Conservation (phyloP, 305 asterid genomes). For the Rubia balearica region DNA sequence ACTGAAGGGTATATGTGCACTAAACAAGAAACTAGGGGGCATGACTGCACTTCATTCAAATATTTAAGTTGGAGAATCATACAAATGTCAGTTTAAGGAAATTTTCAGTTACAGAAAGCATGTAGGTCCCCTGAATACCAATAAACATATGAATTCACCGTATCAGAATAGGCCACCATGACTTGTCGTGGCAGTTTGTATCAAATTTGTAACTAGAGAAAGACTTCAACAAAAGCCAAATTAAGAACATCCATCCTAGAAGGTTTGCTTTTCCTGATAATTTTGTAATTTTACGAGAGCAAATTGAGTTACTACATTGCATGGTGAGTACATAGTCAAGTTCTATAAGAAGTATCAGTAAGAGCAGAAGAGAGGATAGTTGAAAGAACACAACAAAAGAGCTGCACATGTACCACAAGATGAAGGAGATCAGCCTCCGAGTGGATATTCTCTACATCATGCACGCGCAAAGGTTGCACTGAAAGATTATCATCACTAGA, state of each 20-base stretch:
- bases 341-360: not conserved
- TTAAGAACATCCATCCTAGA: too few relatives aligned
- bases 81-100: not conserved
- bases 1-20: too few relatives aligned
- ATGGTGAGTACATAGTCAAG: not conserved
- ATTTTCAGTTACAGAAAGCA: too few relatives aligned
- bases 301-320: not conserved
- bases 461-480: not conserved
- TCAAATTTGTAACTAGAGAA: too few relatives aligned
- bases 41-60: too few relatives aligned
- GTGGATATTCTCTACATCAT: not conserved
- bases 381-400: not conserved
- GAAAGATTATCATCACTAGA: not conserved
- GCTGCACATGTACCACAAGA: conserved; percentile 13
- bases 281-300: not conserved
- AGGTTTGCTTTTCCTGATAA: not conserved
- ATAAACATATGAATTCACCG: not conserved
- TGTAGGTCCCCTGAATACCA: not conserved
- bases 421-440: conserved; percentile 9
- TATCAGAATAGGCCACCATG: not conserved
- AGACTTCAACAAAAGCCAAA: not conserved
- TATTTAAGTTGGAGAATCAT: not conserved
- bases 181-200: not conserved
- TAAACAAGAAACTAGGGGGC: too few relatives aligned
- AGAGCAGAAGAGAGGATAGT: not conserved